Evolutionary conservation across 2,329 filamentous ascomycete genomes (phyloP), one percentile per base, ranked within the genome.

Genomic region (Sarocladiaceae sp.): DNA sequence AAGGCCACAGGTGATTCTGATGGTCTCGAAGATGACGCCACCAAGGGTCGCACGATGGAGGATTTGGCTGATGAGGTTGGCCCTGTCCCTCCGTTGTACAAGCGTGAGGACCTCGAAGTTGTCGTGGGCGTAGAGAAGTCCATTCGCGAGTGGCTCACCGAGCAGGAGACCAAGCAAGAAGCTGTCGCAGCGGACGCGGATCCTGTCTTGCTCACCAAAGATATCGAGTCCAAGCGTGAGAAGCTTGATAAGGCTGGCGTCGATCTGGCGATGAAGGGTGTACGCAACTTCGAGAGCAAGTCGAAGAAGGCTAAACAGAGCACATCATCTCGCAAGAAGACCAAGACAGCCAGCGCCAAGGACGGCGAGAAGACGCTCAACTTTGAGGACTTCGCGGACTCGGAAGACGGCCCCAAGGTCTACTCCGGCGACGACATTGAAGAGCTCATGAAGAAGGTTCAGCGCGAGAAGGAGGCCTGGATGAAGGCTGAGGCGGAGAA

Each of bases 21-120:
- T 29, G 87, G 84, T n/a, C 80, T 94, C 1, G 91, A 96, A 56
- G 90, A 94, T 50, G 87, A 90, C 66, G 18, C 54, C 4, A 60
- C 63, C 61, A 80, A 65, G 59, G 72, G 65, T 11, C 59, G 67
- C 42, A 69, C 66, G 37, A 71, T 73, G 63, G 75, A 79, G 50
- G 72, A 78, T 39, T 60, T 70, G 8, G 56, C 67, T 26, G 64
- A 70, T 53, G 71, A 76, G 51, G 67, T 70, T 50, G 79, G 80
- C 0, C 78, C 82, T 17, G 71, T 80, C 22, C 80, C 86, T 37
- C 81, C 86, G 17, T 72, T 87, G 33, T 95, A 95, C 71, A 86
- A 79, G 1, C 71, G 82, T 8, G 81, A 86, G 26, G 92, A 97
- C 62, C 74, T 96, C 28, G 75, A 78, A 37, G 73, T 77, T 46